Conservation (phyloP, 2,329 filamentous ascomycete genomes). For the Cercospora berteroae region DNA sequence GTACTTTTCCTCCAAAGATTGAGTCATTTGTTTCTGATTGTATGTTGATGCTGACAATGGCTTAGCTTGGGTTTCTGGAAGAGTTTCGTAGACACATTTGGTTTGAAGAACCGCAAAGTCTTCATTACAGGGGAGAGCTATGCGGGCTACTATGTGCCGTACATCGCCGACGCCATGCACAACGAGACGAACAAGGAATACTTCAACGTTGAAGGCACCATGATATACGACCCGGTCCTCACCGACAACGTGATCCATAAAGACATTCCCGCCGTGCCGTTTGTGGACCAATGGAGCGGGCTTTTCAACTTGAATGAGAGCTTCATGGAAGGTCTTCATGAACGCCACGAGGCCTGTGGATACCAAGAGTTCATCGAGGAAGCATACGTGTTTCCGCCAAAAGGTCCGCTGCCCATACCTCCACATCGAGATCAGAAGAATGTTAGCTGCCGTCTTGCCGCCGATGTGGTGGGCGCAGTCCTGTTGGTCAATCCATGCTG, state of each 20-base stretch:
- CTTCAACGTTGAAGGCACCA: conserved; percentile 65
- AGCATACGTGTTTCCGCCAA: conserved; percentile 67
- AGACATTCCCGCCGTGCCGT: conserved; percentile 56
- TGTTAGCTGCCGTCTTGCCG: conserved; percentile 51
- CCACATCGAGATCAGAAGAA: conserved; percentile 47
- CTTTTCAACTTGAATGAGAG: conserved; percentile 65
- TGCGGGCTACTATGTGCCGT: conserved; percentile 54
- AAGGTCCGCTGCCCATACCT: conserved; percentile 56
- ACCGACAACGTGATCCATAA: conserved; percentile 53
- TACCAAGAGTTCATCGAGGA: conserved; percentile 60
- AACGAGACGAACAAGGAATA: conserved; percentile 64
- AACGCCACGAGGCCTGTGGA: conserved; percentile 55
- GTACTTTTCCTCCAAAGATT: conserved; percentile 29
- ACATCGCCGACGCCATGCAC: conserved; percentile 71
- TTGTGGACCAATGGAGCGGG: conserved; percentile 59
- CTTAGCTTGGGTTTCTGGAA: conserved; percentile 43
- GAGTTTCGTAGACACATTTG: conserved; percentile 52
- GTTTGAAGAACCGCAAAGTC: conserved; percentile 51
- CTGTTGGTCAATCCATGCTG: conserved; percentile 70
- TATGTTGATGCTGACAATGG: conserved; percentile 37
- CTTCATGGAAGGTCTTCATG: conserved; percentile 54
- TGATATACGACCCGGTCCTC: conserved; percentile 71
- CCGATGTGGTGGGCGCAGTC: conserved; percentile 56
- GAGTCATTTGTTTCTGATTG: neutral
- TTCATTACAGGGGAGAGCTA: conserved; percentile 66